These are phyloP conservation scores for Tuber magnatum DNA, from an alignment of 495 filamentous ascomycete species.

Conservation along the genomic window DNA sequence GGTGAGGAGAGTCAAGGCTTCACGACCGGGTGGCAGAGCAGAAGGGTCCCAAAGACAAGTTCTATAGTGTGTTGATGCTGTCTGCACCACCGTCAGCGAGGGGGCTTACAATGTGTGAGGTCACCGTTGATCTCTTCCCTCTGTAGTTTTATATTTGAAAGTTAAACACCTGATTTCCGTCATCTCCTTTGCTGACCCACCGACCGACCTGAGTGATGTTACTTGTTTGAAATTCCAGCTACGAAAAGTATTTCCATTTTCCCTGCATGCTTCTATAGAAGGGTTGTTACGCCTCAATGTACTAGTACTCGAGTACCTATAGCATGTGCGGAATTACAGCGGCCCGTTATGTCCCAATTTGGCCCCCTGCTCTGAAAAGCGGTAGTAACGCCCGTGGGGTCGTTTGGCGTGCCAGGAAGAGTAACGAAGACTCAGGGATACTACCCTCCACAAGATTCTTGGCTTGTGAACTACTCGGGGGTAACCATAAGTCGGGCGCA, in stretches of 20 bases:
- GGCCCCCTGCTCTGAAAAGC: not conserved
- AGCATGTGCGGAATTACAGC: not conserved
- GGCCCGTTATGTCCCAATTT: not conserved
- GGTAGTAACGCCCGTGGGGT: not conserved
- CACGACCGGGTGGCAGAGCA: constrained; percentile 15
- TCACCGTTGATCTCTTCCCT: constrained; percentile 2
- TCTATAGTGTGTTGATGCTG: constrained; percentile 5
- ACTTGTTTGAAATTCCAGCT: not conserved
- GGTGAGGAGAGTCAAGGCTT: constrained; percentile 23
- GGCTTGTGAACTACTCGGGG: too few relatives aligned
- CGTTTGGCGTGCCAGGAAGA: not conserved
- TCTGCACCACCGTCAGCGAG: constrained; percentile 29
- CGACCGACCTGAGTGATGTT: not conserved
- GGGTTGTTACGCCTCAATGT: not conserved
- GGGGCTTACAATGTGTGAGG: constrained; percentile 12
- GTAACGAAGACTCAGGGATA: not conserved
- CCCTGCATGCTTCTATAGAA: not conserved
- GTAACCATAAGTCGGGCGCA: too few relatives aligned
- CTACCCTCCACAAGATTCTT: not conserved
- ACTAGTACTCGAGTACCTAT: not conserved
- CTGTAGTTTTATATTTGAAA: not conserved
- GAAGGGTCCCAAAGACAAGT: constrained; percentile 18
- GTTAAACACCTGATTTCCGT: not conserved
- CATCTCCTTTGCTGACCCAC: not conserved
- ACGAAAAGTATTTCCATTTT: not conserved